These are phyloP conservation scores for Apiotrichum siamense DNA, from an alignment of 1,284 basidiomycete genomes.

Conservation along the genomic window DNA sequence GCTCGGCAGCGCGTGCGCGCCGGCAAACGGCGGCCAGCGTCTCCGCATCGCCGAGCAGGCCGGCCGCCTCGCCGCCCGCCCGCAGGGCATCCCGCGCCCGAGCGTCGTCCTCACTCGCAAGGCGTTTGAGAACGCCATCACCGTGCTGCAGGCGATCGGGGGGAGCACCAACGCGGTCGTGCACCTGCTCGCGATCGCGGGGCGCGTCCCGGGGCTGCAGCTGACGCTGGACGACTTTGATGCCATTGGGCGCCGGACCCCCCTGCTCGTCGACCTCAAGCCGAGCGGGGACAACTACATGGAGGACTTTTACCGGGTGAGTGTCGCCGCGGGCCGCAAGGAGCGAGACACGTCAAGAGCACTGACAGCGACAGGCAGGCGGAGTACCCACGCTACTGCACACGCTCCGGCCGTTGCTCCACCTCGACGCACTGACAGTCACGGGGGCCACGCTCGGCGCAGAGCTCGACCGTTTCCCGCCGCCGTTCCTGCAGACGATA, in stretches of 20 bases:
- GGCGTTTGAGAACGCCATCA: slow-evolving; percentile 50
- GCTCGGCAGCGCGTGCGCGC: slow-evolving; percentile 37
- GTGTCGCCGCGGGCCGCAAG: background rate
- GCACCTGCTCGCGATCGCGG: slow-evolving; percentile 49
- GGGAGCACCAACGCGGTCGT: slow-evolving; percentile 50
- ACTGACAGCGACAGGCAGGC: slow-evolving; percentile 36
- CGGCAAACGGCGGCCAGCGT: slow-evolving; percentile 37
- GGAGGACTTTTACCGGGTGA: slow-evolving; percentile 48
- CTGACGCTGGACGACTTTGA: slow-evolving; percentile 48
- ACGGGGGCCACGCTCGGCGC: slow-evolving; percentile 43
- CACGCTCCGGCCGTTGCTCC: slow-evolving; percentile 27
- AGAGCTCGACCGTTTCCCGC: slow-evolving; percentile 27
- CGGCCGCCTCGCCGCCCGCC: slow-evolving; percentile 27
- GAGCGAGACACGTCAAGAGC: no score
- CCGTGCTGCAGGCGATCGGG: slow-evolving; percentile 47
- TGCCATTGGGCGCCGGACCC: slow-evolving; percentile 43
- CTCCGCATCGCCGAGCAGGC: slow-evolving; percentile 39
- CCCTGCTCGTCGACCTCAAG: slow-evolving; percentile 49
- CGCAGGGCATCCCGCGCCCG: slow-evolving; percentile 30
- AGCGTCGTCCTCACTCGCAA: slow-evolving; percentile 46
- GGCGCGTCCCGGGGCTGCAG: slow-evolving; percentile 41
- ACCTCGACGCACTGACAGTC: slow-evolving; percentile 37
- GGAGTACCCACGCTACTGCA: slow-evolving; percentile 44
- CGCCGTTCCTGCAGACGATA: slow-evolving; percentile 31
- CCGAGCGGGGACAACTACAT: slow-evolving; percentile 49